A percentile compares a stretch with the other conserved stretches of the same genome.
These are phyloP conservation scores for Penicillium sumatraense DNA, from an alignment of 2,329 filamentous ascomycete species.

Conservation along the genomic window DNA sequence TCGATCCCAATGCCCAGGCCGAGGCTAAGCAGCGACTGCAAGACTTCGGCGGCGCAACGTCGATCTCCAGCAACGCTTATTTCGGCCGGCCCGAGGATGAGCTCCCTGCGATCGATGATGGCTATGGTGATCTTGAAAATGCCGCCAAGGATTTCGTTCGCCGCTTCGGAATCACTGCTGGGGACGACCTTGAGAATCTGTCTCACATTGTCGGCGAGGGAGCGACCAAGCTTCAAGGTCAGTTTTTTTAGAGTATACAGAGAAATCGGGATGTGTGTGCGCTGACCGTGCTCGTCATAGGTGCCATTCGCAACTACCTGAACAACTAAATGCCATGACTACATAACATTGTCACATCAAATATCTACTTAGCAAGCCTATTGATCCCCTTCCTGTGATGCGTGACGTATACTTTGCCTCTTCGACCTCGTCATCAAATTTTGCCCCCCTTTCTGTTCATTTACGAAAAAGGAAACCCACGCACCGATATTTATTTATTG, in stretches of 20 bases:
- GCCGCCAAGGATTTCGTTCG: constrained; percentile 95
- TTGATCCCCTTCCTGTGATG: constrained; percentile 25
- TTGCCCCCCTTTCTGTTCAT: constrained; percentile 3
- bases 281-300: constrained; percentile 28
- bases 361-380: constrained; percentile 28
- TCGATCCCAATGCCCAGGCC: constrained; percentile 76
- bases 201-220: constrained; percentile 83
- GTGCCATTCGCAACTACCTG: constrained; percentile 55
- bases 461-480: constrained; percentile 9
- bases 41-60: constrained; percentile 87
- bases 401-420: constrained; percentile 21
- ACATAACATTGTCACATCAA: constrained; percentile 18
- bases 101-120: constrained; percentile 65
- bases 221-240: constrained; percentile 79
- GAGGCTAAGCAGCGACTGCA: constrained; percentile 88
- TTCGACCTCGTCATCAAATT: constrained; percentile 2
- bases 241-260: constrained; percentile 10
- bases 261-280: not conserved
- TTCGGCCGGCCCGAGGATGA: constrained; percentile 93
- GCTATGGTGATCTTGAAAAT: constrained; percentile 87
- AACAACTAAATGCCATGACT: constrained; percentile 45
- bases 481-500: constrained; percentile 14
- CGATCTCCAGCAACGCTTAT: constrained; percentile 96
- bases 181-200: constrained; percentile 93
- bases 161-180: constrained; percentile 92